Percentiles rank a stretch among this genome's conserved stretches.
These are phyloP conservation scores for Kwoniella botswanensis DNA, from an alignment of 768 basidiomycete genomes.

Conservation along the genomic window DNA sequence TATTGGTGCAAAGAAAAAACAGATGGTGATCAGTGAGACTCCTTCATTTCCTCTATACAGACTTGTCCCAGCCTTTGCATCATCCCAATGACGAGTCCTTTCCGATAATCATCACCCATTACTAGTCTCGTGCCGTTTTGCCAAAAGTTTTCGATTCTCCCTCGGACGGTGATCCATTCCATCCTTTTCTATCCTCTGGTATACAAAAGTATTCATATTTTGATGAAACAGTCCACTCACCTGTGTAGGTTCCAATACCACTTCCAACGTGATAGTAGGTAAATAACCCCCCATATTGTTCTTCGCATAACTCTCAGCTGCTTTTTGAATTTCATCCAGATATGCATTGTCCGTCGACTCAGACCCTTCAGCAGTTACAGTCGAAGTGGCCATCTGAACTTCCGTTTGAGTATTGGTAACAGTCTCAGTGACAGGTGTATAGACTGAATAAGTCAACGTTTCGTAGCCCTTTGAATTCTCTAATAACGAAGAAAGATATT, in stretches of 20 bases:
- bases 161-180: neutral
- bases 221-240: slow-evolving; percentile 33
- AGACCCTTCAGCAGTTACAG: slow-evolving; percentile 25
- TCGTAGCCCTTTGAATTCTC: slow-evolving; percentile 41
- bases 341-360: slow-evolving; percentile 12
- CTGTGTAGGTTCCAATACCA: slow-evolving; percentile 55
- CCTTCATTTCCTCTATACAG: neutral
- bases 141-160: no score
- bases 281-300: slow-evolving; percentile 37
- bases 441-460: slow-evolving; percentile 48
- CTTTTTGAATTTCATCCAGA: slow-evolving; percentile 32
- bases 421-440: slow-evolving; percentile 26
- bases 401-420: slow-evolving; percentile 9
- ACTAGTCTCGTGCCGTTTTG: no score
- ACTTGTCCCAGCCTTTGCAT: no score
- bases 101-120: neutral
- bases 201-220: neutral
- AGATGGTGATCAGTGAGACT: neutral
- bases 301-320: slow-evolving; percentile 42
- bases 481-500: slow-evolving; percentile 36
- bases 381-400: slow-evolving; percentile 11
- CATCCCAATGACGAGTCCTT: no score
- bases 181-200: neutral
- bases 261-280: slow-evolving; percentile 55
- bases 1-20: neutral